phyloP scores from a whole-genome alignment of 805 yeast genomes.

The Priceomyces medius region DNA sequence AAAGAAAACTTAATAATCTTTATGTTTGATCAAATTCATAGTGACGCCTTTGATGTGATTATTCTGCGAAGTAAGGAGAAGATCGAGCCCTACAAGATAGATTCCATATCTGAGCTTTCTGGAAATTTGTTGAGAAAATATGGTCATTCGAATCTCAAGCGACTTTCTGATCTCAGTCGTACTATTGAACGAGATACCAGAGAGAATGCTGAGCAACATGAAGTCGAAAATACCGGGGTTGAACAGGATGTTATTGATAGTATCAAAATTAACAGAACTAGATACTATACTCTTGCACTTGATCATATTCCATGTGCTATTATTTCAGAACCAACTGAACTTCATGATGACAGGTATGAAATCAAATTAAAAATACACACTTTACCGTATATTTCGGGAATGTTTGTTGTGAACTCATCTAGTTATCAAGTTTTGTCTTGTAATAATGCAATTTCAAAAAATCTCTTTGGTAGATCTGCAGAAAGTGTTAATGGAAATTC shows the following conservation, averaged over 20 bases:
- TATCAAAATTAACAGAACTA: slow-evolving; percentile 46
- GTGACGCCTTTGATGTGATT: slow-evolving; percentile 57
- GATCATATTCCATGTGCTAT: slow-evolving; percentile 71
- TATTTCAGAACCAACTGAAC: slow-evolving; percentile 56
- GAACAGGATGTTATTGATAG: slow-evolving; percentile 25
- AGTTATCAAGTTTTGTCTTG: slow-evolving; percentile 60
- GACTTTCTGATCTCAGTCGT: slow-evolving; percentile 23
- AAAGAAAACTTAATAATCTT: slow-evolving; percentile 70
- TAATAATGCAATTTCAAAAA: slow-evolving; percentile 74
- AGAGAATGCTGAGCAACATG: slow-evolving; percentile 10
- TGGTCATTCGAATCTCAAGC: slow-evolving; percentile 14
- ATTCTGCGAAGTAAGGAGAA: slow-evolving; percentile 25
- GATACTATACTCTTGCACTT: slow-evolving; percentile 61
- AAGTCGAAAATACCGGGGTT: slow-evolving; percentile 13
- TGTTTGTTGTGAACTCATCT: slow-evolving; percentile 62
- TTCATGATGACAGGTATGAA: slow-evolving; percentile 39
- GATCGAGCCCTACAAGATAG: slow-evolving; percentile 17
- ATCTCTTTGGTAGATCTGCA: slow-evolving; percentile 69
- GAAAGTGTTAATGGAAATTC: slow-evolving; percentile 39
- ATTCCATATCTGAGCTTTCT: slow-evolving; percentile 31
- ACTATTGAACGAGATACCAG: slow-evolving; percentile 25
- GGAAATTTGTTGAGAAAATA: slow-evolving; percentile 29
- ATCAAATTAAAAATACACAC: slow-evolving; percentile 68
- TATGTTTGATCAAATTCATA: slow-evolving; percentile 81
- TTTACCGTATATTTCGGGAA: slow-evolving; percentile 84